Base-by-base conservation (phyloP, 345 rosid genomes). In the Erysimum cheiranthoides region DNA sequence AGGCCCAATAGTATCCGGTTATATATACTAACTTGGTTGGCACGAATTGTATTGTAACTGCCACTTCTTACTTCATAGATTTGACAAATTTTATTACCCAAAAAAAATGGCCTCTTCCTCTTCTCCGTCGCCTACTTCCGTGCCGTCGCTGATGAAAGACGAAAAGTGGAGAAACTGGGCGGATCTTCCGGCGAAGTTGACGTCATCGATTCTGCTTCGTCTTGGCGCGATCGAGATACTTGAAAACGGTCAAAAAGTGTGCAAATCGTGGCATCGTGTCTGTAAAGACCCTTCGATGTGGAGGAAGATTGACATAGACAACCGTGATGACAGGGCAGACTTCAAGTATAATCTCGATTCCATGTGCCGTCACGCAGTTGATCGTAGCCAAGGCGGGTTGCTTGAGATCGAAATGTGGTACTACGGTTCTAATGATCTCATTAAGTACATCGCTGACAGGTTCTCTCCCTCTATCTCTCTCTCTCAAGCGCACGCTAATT, bases 241-340 rank as follows among this genome's bases (percentile, higher is more conserved):
- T 11, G 56, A 40, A 56, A 84, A 45, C 18, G 91, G 77, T 8
- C 86, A 85, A 57, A 16, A 2, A 2, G 97, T 89, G 43, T 89
- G 97, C 67, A 46, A 74, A 14, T 52, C 77, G 32, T 89, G 97
- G 93, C 77, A 74, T 27, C 34, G 40, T 47, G 70, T 89, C 73
- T 86, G 83, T 79, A 73, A 28, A 70, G 88, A 89, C 1, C 89
- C 89, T 1, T 69, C 74, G 1, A 72, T 86, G 82, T 89, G 93
- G 86, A 68, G 84, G 32, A 63, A 69, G 68, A 79, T 86, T 61
- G 80, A 84, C 61, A 75, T 88, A 71, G 36, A 5, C 14, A 59
- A 74, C 32, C 12, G 0, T 1, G 73, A 30, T 32, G 52, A 71
- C 57, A 9, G 2, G 31, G 38, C 7, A 25, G 62, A 4, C 2